Evolutionary conservation across 2,329 filamentous ascomycete genomes (phyloP).

Genomic region (Dothideomycetidae sp.): DNA sequence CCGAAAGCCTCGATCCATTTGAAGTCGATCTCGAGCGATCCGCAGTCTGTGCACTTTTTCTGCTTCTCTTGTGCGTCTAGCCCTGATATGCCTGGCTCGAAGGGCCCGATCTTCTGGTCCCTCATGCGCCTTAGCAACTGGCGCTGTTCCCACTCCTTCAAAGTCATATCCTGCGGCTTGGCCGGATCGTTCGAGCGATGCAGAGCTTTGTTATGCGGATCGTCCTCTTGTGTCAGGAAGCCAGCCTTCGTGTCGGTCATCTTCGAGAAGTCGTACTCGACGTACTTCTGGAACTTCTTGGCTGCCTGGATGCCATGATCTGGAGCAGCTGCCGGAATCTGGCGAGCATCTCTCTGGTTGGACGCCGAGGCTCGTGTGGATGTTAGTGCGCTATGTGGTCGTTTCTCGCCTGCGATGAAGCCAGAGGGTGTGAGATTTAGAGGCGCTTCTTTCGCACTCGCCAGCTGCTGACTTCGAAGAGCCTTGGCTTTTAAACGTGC

Average conservation of each 20-base stretch:
- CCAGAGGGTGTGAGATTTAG: conserved; percentile 22
- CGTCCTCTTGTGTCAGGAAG: conserved; percentile 80
- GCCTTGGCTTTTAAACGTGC: conserved; percentile 82
- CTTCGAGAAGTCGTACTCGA: conserved; percentile 94
- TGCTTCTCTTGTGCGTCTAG: conserved; percentile 42
- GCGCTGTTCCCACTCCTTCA: conserved; percentile 79
- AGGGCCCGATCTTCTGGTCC: conserved; percentile 63
- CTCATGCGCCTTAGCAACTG: conserved; percentile 60
- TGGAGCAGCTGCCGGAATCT: conserved; percentile 22
- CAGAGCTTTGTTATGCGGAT: conserved; percentile 73
- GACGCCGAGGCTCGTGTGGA: conserved; percentile 36
- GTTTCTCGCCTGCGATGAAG: conserved; percentile 52
- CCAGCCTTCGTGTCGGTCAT: conserved; percentile 98
- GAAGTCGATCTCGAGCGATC: conserved; percentile 76
- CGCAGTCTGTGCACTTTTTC: conserved; percentile 70
- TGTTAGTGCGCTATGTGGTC: conserved; percentile 48
- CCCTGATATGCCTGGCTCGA: conserved; percentile 75
- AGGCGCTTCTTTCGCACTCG: conserved; percentile 36
- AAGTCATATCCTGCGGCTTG: conserved; percentile 75
- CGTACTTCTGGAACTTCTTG: conserved; percentile 80
- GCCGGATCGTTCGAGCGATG: conserved; percentile 39
- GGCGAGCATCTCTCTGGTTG: conserved; percentile 56
- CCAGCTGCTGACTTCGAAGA: conserved; percentile 57
- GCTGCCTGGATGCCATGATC: conserved; percentile 54
- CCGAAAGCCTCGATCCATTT: conserved; percentile 81